Evolutionary conservation across 371 early-diverging fungal genomes (phyloP).

Genomic region (Syncephalastrum contaminatum): DNA sequence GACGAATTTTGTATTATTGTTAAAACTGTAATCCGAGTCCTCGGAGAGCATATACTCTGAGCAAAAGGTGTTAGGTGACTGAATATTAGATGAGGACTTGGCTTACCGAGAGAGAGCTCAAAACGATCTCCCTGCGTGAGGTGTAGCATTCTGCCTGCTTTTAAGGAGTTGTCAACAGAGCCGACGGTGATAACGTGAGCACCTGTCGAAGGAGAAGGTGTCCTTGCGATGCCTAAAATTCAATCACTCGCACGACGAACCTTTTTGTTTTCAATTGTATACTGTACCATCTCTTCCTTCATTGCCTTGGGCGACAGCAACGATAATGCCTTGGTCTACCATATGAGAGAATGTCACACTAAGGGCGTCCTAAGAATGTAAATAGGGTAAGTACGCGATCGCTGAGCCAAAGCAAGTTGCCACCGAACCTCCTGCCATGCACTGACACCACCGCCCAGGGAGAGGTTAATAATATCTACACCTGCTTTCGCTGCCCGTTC

Average conservation of each 20-base stretch:
- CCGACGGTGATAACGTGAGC: constrained; percentile 15
- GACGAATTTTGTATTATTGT: too few species aligned
- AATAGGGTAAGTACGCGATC: background rate
- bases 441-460: constrained; percentile 38
- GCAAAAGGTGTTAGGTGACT: background rate
- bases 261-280: background rate
- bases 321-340: constrained; percentile 13
- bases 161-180: constrained; percentile 14
- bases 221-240: constrained; percentile 20
- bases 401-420: background rate
- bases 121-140: constrained; percentile 1
- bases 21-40: background rate
- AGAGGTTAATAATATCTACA: constrained; percentile 44
- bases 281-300: constrained; percentile 28
- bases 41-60: constrained; percentile 10
- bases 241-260: too few species aligned
- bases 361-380: constrained; percentile 13
- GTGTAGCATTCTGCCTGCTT: constrained; percentile 8
- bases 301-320: constrained; percentile 35
- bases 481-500: constrained; percentile 20
- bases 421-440: constrained; percentile 46
- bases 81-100: too few species aligned
- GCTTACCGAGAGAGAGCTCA: constrained; percentile 1
- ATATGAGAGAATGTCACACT: constrained; percentile 21
- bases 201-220: constrained; percentile 20